Evolutionary conservation across 768 basidiomycete species (phyloP).

Genomic region (Pulveroboletus sp.): DNA sequence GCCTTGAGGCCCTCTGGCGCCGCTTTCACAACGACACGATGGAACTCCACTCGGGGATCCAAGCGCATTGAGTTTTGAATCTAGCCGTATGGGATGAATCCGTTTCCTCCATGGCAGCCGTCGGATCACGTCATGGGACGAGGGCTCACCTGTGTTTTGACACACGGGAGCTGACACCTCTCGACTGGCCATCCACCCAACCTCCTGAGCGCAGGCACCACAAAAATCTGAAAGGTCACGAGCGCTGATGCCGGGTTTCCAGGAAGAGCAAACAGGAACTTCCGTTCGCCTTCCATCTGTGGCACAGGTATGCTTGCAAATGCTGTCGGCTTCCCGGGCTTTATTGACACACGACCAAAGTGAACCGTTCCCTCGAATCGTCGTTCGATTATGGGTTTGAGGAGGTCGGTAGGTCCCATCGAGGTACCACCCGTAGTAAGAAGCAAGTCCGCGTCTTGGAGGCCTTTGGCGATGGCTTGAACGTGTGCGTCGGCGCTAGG

Average conservation of each 20-base stretch:
- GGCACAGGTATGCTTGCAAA: slow-evolving; percentile 69
- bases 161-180: slow-evolving; percentile 53
- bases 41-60: slow-evolving; percentile 77
- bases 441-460: slow-evolving; percentile 65
- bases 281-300: slow-evolving; percentile 32
- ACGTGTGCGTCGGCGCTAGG: slow-evolving; percentile 55
- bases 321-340: slow-evolving; percentile 86
- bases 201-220: slow-evolving; percentile 70
- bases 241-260: slow-evolving; percentile 88
- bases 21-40: slow-evolving; percentile 63
- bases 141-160: slow-evolving; percentile 56
- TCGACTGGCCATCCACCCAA: slow-evolving; percentile 63
- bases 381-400: slow-evolving; percentile 86
- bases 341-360: slow-evolving; percentile 81
- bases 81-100: slow-evolving; percentile 28
- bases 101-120: not conserved
- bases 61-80: slow-evolving; percentile 58
- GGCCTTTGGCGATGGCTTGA: slow-evolving; percentile 49
- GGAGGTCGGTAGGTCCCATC: slow-evolving; percentile 83
- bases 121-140: not conserved
- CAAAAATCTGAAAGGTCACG: slow-evolving; percentile 81
- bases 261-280: slow-evolving; percentile 78
- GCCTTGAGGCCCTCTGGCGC: slow-evolving; percentile 49
- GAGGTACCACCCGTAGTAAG: slow-evolving; percentile 88
- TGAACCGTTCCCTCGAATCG: slow-evolving; percentile 72